A percentile compares a stretch with the other conserved stretches of the same genome.
Evolutionary conservation across 2,329 filamentous ascomycete genomes (phyloP).

Genomic region (Pseudovirgaria hyperparasitica): DNA sequence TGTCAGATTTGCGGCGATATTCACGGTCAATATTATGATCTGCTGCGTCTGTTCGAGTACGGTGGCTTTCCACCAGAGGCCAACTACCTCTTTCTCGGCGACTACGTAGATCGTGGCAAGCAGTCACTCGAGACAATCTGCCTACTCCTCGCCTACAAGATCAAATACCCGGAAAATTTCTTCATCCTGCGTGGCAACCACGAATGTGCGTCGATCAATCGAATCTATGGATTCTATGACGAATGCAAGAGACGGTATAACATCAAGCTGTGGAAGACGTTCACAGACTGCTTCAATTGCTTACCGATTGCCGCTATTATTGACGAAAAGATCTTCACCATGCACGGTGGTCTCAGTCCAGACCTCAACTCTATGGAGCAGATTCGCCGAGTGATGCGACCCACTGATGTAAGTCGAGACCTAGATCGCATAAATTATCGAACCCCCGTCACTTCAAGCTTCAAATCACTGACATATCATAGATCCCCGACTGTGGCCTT

Average conservation of each 20-base stretch:
- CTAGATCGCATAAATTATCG: conserved; percentile 8
- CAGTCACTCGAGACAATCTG: conserved; percentile 98
- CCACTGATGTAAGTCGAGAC: conserved; percentile 75
- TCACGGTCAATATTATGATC: conserved; percentile 97
- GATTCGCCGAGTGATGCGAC: conserved; percentile 96
- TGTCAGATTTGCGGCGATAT: conserved; percentile 94
- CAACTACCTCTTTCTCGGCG: conserved; percentile 98
- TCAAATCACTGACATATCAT: conserved; percentile 26
- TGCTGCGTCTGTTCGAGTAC: conserved; percentile 94
- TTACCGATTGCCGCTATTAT: conserved; percentile 97
- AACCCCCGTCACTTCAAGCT: conserved; percentile 4
- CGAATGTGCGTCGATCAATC: conserved; percentile 97
- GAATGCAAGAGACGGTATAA: conserved; percentile 99
- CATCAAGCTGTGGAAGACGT: conserved; percentile 99
- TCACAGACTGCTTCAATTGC: conserved; percentile 99
- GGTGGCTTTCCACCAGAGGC: conserved; percentile 96
- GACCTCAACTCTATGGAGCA: conserved; percentile 99
- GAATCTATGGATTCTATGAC: conserved; percentile 99
- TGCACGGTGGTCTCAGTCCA: conserved; percentile 95
- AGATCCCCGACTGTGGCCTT: conserved; percentile 97
- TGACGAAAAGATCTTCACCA: conserved; percentile 99
- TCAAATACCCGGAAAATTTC: conserved; percentile 98
- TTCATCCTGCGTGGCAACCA: conserved; percentile 93
- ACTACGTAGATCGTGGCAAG: conserved; percentile 98
- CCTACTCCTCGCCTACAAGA: conserved; percentile 94